A percentile compares a stretch with the other conserved stretches of the same genome.
Evolutionary conservation across 352 stramenopile species (phyloP).

Genomic region (Pythium myriotylum): DNA sequence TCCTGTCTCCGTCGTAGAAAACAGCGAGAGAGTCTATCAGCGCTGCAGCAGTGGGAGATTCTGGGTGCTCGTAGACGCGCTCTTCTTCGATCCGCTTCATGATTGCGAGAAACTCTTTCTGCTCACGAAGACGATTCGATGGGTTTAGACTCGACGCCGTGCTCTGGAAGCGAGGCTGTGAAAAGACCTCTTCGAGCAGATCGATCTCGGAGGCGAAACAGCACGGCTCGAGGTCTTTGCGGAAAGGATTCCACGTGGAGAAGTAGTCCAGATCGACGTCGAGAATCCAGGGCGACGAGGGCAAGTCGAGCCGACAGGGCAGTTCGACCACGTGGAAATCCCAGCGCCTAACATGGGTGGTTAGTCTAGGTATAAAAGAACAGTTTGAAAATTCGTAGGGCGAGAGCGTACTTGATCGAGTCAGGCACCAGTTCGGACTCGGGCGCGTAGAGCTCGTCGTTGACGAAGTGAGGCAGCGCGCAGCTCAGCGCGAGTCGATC

Average conservation of each 20-base stretch:
- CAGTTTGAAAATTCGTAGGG: background rate
- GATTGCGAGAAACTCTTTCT: slow-evolving; percentile 33
- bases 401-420: slow-evolving; percentile 31
- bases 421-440: slow-evolving; percentile 34
- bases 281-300: slow-evolving; percentile 45
- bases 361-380: background rate
- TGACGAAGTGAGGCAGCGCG: slow-evolving; percentile 67
- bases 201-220: slow-evolving; percentile 4
- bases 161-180: slow-evolving; percentile 39
- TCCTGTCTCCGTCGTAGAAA: slow-evolving; percentile 35
- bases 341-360: slow-evolving; percentile 36
- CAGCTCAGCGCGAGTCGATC: slow-evolving; percentile 55
- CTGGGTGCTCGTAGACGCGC: slow-evolving; percentile 8
- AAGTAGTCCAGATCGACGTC: slow-evolving; percentile 93
- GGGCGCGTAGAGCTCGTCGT: slow-evolving; percentile 64
- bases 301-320: background rate
- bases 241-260: slow-evolving; percentile 87
- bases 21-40: slow-evolving; percentile 17
- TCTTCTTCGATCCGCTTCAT: slow-evolving; percentile 41
- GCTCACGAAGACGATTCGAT: slow-evolving; percentile 30
- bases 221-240: slow-evolving; percentile 49
- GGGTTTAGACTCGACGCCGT: slow-evolving; percentile 19
- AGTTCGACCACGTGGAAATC: slow-evolving; percentile 23
- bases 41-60: background rate
- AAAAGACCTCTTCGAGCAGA: slow-evolving; percentile 46